Evolutionary conservation across 2,329 filamentous ascomycete genomes (phyloP), one percentile per base, ranked within the genome.

Genomic region (Clarireedia sp.): DNA sequence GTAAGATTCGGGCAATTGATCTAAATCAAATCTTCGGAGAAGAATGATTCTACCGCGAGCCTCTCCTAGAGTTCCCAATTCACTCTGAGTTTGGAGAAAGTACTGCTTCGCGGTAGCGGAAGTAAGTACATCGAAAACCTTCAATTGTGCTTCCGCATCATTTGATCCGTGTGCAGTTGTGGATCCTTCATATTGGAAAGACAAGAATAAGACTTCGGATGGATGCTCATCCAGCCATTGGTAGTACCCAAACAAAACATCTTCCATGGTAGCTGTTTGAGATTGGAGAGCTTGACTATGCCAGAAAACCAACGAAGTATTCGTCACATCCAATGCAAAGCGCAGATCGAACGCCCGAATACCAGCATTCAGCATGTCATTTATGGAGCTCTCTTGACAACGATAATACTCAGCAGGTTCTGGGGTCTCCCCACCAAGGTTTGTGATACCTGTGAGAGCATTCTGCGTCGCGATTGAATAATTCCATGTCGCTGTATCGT

Each of bases 21-120:
- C 78, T 54, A 91, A 73, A 46, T 71, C 74, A 73, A 95, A 96
- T 48, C 92, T 86, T 26, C 91, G 84, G 50, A 97, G 72, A n/a
- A 96, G 80, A 8, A 96, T 82, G 63, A 95, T 86, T 68, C 86
- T 89, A 29, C 91, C 89, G 56, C 92, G 82, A 6, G 79, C 86
- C 66, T 89, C 82, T 62, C 87, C 87, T 6, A 97, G 79, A 2
- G 76, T 83, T 5, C 71, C 71, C 3, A 74, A 55, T n/a, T 65
- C 57, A 44, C 68, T 65, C 53, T 68, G 65, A 0, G 58, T 67
- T 51, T 73, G 71, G 7, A 72, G 48, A 46, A 78, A 67, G 58
- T 74, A 78, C 6, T 62, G 57, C 10, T 62, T 60, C 3, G 76
- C 74, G 1, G 67, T 71, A 0, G 63, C 61, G 0, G 69, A 70